Evolutionary conservation across 1,284 basidiomycete genomes (phyloP).

Genomic region (Coniferiporia weirii): DNA sequence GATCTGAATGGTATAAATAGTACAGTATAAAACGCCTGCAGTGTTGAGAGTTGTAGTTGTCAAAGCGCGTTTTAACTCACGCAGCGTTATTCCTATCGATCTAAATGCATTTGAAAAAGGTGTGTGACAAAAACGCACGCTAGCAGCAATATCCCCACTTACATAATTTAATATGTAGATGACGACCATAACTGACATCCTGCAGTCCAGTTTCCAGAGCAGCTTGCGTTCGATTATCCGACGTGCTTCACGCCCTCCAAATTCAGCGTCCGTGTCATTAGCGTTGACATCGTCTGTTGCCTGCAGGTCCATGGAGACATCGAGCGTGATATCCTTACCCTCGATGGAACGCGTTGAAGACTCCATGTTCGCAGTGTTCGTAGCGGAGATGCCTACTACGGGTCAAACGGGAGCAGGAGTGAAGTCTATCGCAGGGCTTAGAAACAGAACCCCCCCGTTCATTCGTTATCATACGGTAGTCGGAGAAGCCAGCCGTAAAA

Average conservation of each 20-base stretch:
- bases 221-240: constrained; percentile 40
- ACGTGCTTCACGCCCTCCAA: constrained; percentile 40
- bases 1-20: constrained; percentile 37
- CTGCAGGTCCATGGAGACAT: background rate
- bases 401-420: background rate
- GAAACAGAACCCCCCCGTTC: background rate
- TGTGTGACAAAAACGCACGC: background rate
- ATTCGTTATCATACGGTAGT: no score
- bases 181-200: constrained; percentile 45
- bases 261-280: constrained; percentile 33
- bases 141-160: background rate
- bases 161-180: constrained; percentile 57
- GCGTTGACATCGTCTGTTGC: background rate
- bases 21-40: background rate
- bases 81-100: constrained; percentile 66
- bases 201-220: constrained; percentile 42
- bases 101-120: constrained; percentile 25
- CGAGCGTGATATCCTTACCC: background rate
- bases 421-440: background rate
- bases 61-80: constrained; percentile 30
- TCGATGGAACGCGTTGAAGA: background rate
- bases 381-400: background rate
- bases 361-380: background rate
- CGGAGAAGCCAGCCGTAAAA: no score
- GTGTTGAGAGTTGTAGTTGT: no score